Percentiles rank a stretch among this genome's conserved stretches.
These are phyloP conservation scores for Paraconiothyrium sp. DNA, from an alignment of 2,329 filamentous ascomycete species.

Conservation along the genomic window DNA sequence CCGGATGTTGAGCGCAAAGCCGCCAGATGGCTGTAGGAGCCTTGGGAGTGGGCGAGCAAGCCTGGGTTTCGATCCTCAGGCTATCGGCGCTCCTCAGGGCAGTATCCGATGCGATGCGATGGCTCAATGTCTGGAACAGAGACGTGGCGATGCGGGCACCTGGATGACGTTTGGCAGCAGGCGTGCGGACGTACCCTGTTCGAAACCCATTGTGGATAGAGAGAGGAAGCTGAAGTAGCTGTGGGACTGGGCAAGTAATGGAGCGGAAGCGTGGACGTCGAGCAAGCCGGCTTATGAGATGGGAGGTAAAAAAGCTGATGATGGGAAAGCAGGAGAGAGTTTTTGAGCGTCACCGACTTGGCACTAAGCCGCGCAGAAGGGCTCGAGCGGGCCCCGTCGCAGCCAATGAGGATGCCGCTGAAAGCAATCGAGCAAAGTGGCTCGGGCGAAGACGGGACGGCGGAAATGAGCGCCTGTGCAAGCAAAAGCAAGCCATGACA, in stretches of 20 bases:
- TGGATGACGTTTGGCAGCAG: constrained; percentile 43
- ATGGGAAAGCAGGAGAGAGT: constrained; percentile 34
- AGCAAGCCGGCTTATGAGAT: constrained; percentile 28
- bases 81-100: constrained; percentile 17
- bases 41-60: constrained; percentile 20
- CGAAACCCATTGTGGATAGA: constrained; percentile 52
- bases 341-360: constrained; percentile 15
- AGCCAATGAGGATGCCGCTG: constrained; percentile 14
- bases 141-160: constrained; percentile 28
- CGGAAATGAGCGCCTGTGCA: too few species aligned
- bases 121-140: constrained; percentile 37
- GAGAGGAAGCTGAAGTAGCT: constrained; percentile 27
- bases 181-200: constrained; percentile 46
- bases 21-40: constrained; percentile 27
- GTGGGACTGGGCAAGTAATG: constrained; percentile 27
- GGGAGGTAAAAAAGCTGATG: constrained; percentile 35
- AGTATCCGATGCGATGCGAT: constrained; percentile 25
- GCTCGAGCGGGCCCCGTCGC: constrained; percentile 15
- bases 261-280: constrained; percentile 22
- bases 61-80: constrained; percentile 1
- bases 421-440: constrained; percentile 2
- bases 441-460: constrained; percentile 18
- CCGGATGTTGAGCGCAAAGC: constrained; percentile 41
- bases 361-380: constrained; percentile 1
- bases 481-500: too few species aligned